Conservation (phyloP, 202 grass and related monocot genomes). For the Miscanthus sacchariflorus region DNA sequence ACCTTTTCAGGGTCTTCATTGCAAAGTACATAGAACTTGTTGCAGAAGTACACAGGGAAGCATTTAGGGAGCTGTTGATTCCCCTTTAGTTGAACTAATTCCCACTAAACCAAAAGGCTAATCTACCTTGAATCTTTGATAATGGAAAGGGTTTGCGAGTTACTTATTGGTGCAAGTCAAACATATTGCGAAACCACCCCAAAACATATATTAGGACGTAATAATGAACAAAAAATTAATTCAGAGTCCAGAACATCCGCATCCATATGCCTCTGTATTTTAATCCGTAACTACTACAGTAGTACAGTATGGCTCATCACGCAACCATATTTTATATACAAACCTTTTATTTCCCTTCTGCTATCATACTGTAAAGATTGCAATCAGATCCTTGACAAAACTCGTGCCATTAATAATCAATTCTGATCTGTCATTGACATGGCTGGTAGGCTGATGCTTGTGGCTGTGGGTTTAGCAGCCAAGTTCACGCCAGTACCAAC, state of each 20-base stretch:
- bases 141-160: neutral
- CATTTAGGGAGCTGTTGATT: neutral
- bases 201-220: neutral
- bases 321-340: neutral
- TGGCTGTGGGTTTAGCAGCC: neutral
- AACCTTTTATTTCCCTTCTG: neutral
- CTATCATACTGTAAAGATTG: neutral
- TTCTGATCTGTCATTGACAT: neutral
- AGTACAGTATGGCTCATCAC: neutral
- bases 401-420: neutral
- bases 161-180: neutral
- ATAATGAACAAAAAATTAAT: neutral
- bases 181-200: neutral
- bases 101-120: neutral
- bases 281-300: neutral
- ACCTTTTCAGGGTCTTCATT: constrained; percentile 28
- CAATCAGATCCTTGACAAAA: neutral
- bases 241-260: constrained; percentile 4
- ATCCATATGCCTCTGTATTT: neutral
- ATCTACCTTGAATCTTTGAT: neutral
- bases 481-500: constrained; percentile 26
- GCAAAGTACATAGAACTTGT: neutral
- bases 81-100: too few relatives aligned
- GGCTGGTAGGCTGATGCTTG: neutral
- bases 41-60: neutral